Evolutionary conservation across 345 rosid genomes (phyloP).

Genomic region (Euphorbia peplus): DNA sequence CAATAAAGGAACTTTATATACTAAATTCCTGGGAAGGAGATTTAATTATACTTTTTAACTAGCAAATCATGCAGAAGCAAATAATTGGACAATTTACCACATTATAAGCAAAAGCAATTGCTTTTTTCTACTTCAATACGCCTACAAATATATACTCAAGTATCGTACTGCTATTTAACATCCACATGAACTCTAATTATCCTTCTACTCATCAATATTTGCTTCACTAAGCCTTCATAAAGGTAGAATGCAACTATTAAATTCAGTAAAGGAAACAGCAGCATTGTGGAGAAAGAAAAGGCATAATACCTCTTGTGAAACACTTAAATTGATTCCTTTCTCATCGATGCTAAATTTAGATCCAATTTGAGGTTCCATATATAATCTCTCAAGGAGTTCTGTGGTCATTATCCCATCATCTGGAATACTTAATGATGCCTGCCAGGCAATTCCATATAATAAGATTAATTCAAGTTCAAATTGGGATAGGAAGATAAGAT

Average conservation of each 20-base stretch:
- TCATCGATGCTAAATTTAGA: slow-evolving; percentile 22
- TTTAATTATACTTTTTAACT: neutral
- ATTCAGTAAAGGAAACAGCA: neutral
- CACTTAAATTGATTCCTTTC: slow-evolving; percentile 15
- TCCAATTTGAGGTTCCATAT: slow-evolving; percentile 24
- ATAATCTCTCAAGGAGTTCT: slow-evolving; percentile 64
- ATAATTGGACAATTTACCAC: slow-evolving; percentile 5
- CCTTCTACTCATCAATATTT: neutral
- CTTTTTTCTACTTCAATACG: too few species aligned
- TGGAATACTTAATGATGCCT: slow-evolving; percentile 58
- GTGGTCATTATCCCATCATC: slow-evolving; percentile 85
- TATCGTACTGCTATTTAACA: neutral
- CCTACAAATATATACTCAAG: too few species aligned
- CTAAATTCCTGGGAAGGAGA: neutral
- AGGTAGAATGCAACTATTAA: neutral
- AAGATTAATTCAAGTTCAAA: neutral
- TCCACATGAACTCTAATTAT: neutral
- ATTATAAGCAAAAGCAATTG: neutral
- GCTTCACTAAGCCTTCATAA: neutral
- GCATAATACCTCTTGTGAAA: slow-evolving; percentile 40
- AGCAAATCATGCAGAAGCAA: neutral
- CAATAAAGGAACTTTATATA: neutral
- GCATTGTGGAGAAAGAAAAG: neutral
- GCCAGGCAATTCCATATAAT: slow-evolving; percentile 23
- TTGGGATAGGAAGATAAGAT: neutral